A percentile compares a stretch with the other conserved stretches of the same genome.
phyloP scores from a whole-genome alignment of 2,329 filamentous ascomycete species.

The Aureobasidium vineae region DNA sequence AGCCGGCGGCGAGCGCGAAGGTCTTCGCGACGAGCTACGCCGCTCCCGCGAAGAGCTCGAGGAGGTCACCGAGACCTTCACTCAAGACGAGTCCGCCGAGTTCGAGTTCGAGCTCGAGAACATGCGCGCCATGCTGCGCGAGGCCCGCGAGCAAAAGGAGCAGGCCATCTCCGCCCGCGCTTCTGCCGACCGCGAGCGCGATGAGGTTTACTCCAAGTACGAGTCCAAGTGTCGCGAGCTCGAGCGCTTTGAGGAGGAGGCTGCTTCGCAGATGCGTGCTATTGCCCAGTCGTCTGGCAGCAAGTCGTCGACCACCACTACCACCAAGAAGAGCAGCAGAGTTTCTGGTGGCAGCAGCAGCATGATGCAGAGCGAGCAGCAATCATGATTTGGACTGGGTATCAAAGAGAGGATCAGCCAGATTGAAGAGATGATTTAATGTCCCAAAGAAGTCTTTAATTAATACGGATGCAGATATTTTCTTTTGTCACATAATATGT shows the following conservation, averaged over 20 bases:
- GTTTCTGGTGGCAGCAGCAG: not conserved
- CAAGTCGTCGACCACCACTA: constrained; percentile 10
- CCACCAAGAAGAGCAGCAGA: constrained; percentile 23
- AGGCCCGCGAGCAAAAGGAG: constrained; percentile 37
- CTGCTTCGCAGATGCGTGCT: constrained; percentile 1
- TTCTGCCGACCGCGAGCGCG: constrained; percentile 34
- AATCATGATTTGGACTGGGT: not conserved
- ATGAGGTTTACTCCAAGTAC: constrained; percentile 32
- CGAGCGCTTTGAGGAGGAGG: constrained; percentile 32
- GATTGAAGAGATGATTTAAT: constrained; percentile 2
- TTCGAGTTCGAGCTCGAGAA: constrained; percentile 36
- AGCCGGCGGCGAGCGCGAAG: constrained; percentile 32
- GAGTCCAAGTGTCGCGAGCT: constrained; percentile 35
- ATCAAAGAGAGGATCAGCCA: not conserved
- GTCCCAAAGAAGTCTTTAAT: not conserved
- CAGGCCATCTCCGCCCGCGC: constrained; percentile 35
- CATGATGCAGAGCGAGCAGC: constrained; percentile 3
- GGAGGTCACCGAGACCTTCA: constrained; percentile 35
- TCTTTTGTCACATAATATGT: not conserved
- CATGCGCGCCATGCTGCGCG: constrained; percentile 33
- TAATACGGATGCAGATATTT: not conserved
- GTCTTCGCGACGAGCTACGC: constrained; percentile 32
- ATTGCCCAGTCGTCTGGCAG: not conserved
- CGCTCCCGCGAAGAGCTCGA: constrained; percentile 33
- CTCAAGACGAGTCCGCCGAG: constrained; percentile 32